These are phyloP conservation scores for Calonectria fujianensis DNA, from an alignment of 2,329 filamentous ascomycete species.

Conservation along the genomic window DNA sequence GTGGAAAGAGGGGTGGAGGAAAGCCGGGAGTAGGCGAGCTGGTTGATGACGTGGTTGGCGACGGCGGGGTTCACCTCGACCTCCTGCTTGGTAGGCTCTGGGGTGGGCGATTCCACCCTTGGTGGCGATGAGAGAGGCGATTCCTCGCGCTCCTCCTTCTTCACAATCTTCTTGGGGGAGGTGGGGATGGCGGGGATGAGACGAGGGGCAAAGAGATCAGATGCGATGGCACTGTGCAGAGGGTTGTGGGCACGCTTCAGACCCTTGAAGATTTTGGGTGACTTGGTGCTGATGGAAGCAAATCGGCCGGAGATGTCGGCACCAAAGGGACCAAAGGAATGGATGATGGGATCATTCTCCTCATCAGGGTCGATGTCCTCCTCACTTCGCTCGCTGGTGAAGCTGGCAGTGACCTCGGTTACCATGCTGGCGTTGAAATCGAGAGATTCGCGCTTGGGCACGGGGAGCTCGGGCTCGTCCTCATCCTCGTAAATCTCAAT, in stretches of 20 bases:
- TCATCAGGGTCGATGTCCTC: conserved; percentile 89
- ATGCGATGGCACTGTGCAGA: conserved; percentile 48
- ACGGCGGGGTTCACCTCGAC: conserved; percentile 67
- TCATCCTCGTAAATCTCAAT: conserved; percentile 88
- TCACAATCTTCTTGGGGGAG: conserved; percentile 51
- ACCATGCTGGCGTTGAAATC: conserved; percentile 67
- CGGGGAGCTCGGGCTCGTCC: conserved; percentile 72
- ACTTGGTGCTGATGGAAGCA: conserved; percentile 83
- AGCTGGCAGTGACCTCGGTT: conserved; percentile 71
- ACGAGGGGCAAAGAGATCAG: conserved; percentile 51
- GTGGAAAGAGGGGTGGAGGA: conserved; percentile 93
- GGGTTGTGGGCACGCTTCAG: conserved; percentile 50
- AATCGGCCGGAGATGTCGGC: conserved; percentile 89
- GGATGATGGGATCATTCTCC: conserved; percentile 94
- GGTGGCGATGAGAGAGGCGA: conserved; percentile 56
- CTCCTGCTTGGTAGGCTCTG: conserved; percentile 48
- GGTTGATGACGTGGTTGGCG: conserved; percentile 93
- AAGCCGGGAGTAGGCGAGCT: conserved; percentile 94
- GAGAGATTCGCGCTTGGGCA: conserved; percentile 51
- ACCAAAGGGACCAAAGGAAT: conserved; percentile 93
- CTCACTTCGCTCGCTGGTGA: conserved; percentile 73
- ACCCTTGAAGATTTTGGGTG: conserved; percentile 70
- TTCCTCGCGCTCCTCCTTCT: conserved; percentile 38
- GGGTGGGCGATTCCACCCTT: conserved; percentile 47
- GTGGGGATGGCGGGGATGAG: conserved; percentile 49